Base-by-base conservation (phyloP, 2,329 filamentous ascomycete genomes). In the Hortaea werneckii region DNA sequence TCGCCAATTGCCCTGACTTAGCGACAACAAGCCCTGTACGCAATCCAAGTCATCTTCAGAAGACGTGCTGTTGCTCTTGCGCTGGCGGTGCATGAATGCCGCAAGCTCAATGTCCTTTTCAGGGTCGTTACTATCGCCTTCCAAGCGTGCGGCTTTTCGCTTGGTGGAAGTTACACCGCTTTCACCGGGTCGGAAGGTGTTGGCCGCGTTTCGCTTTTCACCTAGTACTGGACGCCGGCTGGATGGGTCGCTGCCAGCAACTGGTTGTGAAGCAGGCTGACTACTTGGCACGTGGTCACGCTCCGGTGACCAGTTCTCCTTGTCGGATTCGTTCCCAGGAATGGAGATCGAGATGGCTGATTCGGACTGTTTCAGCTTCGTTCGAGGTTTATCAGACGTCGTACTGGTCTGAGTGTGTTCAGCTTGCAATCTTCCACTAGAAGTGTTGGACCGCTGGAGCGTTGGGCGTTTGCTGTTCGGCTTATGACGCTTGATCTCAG, bases 1-100 rank as follows among this genome's bases (percentile, higher is more conserved):
- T 50, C 63, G 77, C 88, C 89, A 95, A 60, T 87, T 87, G n/a
- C 89, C 90, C 67, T 94, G 86, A 58, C 87, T 94, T 40, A 96
- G 73, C 42, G 86, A 90, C 51, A 95, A 65, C 52, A 96, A 67
- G n/a, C 87, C 87, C 45, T 90, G 87, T 40, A 95, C 83, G 60
- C 87, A 94, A 61, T 94, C 87, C 64, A 94, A 74, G 61, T 95
- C 90, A 48, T 72, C 71, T 13, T 68, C 69, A 8, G 65, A 67
- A 37, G 66, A 68, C 37, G 65, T 56, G 40, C 61, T 67, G n/a
- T 43, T 48, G 49, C 50, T 58, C 46, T 57, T 59, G 45, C 52
- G 50, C 7, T 45, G 75, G 41, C 74, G 74, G 30, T 74, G 70
- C 82, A 92, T 89, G 64, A 90, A 89, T 4, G 72, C 74, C 51